Base-by-base conservation (phyloP, 2,329 filamentous ascomycete genomes). In the Penicillium sp. region DNA sequence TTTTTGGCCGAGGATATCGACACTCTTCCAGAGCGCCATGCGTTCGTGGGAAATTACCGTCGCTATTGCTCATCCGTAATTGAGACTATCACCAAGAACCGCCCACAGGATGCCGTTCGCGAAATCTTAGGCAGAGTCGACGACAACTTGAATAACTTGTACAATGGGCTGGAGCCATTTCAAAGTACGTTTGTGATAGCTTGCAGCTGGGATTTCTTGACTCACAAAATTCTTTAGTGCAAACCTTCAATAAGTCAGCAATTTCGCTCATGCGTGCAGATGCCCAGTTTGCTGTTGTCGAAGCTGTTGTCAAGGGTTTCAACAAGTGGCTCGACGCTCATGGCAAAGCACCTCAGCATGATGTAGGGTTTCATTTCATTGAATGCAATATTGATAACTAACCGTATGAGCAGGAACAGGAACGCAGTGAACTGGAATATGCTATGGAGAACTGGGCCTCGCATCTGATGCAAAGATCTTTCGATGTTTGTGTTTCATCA, bases 1-100 rank as follows among this genome's bases (percentile, higher is more conserved):
- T 94, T 96, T 60, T 80, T 99, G 1, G 81, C 91, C 64, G 92
- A 97, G 66, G 94, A 99, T 67, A 95, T 96, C 49, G 94, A 99
- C 66, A 97, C 93, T 0, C 79, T 93, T 17, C 94, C 94, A 0
- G 94, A 99, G 69, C 84, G 91, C 20, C 94, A 99, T 73, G 91
- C 91, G 1, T 99, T 99, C 69, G 81, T 97, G 9, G 91, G 93
- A 3, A 97, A 99, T 67, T 99, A 99, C 70, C 83, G 94, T 32
- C 84, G 94, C 52, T 97, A 96, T 66, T 94, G 91, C 69, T 86
- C 87, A 3, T 87, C 90, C 53, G 84, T 97, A 21, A 91, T 99
- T 49, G 93, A 97, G 72, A 83, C 83, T 13, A 90, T 97, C 56
- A 91, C 95, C 18, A 83, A 89, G 59, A 83, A 89, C 60, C 89